These are phyloP conservation scores for Nadsonia fulvescens DNA, from an alignment of 805 yeast genomes.

Conservation along the genomic window DNA sequence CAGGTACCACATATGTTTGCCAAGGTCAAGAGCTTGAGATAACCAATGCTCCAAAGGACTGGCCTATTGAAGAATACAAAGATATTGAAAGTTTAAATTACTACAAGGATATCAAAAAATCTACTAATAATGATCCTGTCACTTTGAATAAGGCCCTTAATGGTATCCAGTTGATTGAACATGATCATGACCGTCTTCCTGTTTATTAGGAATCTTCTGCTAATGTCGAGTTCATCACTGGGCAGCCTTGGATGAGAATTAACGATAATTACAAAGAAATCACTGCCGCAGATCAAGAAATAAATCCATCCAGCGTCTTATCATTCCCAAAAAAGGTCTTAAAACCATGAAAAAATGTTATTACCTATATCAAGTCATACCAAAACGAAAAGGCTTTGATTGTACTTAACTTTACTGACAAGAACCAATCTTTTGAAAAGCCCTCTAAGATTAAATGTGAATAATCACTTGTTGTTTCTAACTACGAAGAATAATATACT, in stretches of 20 bases:
- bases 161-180: conserved; percentile 17
- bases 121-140: conserved; percentile 2
- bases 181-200: conserved; percentile 35
- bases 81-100: conserved; percentile 26
- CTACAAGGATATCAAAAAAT: conserved; percentile 4
- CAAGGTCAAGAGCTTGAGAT: conserved; percentile 48
- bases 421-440: conserved; percentile 1
- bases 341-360: conserved; percentile 26
- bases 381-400: conserved; percentile 1
- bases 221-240: conserved; percentile 28
- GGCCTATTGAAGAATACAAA: conserved; percentile 29
- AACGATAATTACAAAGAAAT: conserved; percentile 31
- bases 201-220: conserved; percentile 32
- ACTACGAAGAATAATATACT: no score
- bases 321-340: conserved; percentile 29
- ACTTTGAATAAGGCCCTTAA: conserved; percentile 5
- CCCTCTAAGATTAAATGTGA: conserved; percentile 2
- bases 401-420: conserved; percentile 1
- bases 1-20: conserved; percentile 37
- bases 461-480: no score
- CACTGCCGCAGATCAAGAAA: conserved; percentile 28
- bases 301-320: conserved; percentile 29
- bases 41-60: conserved; percentile 26
- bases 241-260: conserved; percentile 35
- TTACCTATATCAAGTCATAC: conserved; percentile 19